A percentile compares a stretch with the other conserved stretches of the same genome.
Evolutionary conservation across 176 grass and related monocot species (phyloP).

Genomic region (Bolboschoenus planiculmis): DNA sequence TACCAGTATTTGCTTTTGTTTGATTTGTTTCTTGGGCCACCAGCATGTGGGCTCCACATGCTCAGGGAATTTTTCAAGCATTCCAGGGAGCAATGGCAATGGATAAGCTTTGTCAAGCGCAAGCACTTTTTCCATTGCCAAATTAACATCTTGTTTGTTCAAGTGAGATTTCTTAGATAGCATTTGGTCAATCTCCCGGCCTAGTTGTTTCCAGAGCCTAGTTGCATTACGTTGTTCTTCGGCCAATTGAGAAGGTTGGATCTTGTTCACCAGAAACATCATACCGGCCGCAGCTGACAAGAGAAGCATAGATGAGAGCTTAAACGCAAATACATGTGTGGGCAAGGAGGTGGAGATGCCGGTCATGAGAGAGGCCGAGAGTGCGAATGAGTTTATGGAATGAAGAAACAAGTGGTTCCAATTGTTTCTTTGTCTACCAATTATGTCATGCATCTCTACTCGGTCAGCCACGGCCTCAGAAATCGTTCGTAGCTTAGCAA

Average conservation of each 20-base stretch:
- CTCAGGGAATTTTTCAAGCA: constrained; percentile 37
- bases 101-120: constrained; percentile 38
- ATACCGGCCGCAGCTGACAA: constrained; percentile 23
- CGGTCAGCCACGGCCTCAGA: constrained; percentile 18
- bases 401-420: constrained; percentile 39
- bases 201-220: constrained; percentile 28
- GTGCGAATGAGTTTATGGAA: constrained; percentile 30
- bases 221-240: constrained; percentile 36
- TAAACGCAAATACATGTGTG: constrained; percentile 16
- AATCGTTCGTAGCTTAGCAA: constrained; percentile 18
- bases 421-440: constrained; percentile 27
- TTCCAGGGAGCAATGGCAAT: constrained; percentile 24
- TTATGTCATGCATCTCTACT: constrained; percentile 33
- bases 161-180: not conserved
- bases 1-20: not conserved
- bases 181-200: constrained; percentile 8
- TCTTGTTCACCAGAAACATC: constrained; percentile 30
- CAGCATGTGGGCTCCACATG: constrained; percentile 30
- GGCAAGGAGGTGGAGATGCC: constrained; percentile 3
- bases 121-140: constrained; percentile 17
- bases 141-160: not conserved
- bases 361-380: constrained; percentile 19
- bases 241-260: constrained; percentile 35
- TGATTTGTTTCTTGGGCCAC: constrained; percentile 27
- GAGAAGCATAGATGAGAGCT: constrained; percentile 27